Base-by-base conservation (phyloP, 2,329 filamentous ascomycete genomes). In the Ceratocystis destructans region DNA sequence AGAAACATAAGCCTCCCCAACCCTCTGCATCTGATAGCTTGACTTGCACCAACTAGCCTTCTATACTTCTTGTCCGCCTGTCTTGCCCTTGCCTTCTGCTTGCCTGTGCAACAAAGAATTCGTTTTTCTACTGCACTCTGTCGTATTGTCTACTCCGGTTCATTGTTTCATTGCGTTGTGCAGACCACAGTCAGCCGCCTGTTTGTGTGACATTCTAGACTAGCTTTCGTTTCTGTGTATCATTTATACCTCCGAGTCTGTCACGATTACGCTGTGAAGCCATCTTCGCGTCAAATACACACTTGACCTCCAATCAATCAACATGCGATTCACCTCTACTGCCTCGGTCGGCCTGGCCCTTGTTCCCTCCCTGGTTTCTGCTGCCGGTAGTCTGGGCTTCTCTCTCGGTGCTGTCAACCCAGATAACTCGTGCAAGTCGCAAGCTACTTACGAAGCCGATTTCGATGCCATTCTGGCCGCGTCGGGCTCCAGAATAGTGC, bases 371-470 rank as follows among this genome's bases (percentile, higher is more conserved):
- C 75, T 81, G 2, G 73, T 79, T 3, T 75, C 78, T 20, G 73
- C 74, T n/a, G 73, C 71, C 8, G 76, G 76, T 7, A 73, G 71
- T 17, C 71, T 88, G 68, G 87, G 87, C 64, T 87, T 87, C 72
- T 80, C 86, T 15, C 77, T 89, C 12, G 87, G 87, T 68, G 82
- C 84, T 71, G 85, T 87, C 73, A 82, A 82, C 69, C 66, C 79
- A 28, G 82, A 84, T 71, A 82, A 80, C 53, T 66, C 68, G 41
- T 89, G 87, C 80, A 89, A 89, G 76, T 75, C 75, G 46, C 76
- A 79, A 55, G 72, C 75, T 59, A 86, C 89, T 74, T 89, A 87
- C 74, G 80, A 83, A 70, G 77, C 76, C 62, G 87, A 89, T 73
- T 87, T 89, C 73, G 79, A 83, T 66, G 79, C 81, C 62, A 79